Evolutionary conservation across 179 eudicot species (phyloP), one percentile per base, ranked within the genome.

Genomic region (Amaranthus tricolor): DNA sequence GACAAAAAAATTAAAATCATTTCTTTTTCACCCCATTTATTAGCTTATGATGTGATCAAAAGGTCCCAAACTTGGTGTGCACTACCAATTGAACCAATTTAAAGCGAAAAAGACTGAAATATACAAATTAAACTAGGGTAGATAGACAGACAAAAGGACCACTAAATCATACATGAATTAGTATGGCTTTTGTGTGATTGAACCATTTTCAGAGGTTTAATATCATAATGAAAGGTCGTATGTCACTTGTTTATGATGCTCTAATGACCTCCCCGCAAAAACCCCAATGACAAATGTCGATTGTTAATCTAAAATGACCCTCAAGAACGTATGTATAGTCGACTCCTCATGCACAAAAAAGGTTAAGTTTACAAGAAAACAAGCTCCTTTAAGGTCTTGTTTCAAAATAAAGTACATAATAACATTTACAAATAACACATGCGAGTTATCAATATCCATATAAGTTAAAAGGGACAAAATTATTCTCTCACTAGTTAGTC

Each of bases 11-110:
- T 69, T 71, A 14, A 47, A 6, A 69, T 51, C 79, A 63, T 54
- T 21, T 52, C 47, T 70, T 62, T 70, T 61, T 62, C 40, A 55
- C 62, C 21, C 75, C 73, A 55, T 62, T 71, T 60, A 78, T 74
- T 73, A 81, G 81, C 21, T 50, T 52, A 81, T 77, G 81, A 74
- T 77, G 75, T 73, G 63, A 53, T 67, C 62, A 73, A 62, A 70
- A 77, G 72, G 70, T 24, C 73, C 59, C 72, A 73, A 81, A 74
- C 66, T 77, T 47, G 81, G 78, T 68, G 71, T 58, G 48, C 72
- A 63, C 52, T 81, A 72, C 72, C 76, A 58, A 77, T 74, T 62
- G 15, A 68, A 16, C 61, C 13, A 5, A 20, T 47, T 73, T 44
- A 49, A 67, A 57, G 78, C 62, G 81, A 81, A 54, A 66, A 70